Base-by-base conservation (phyloP, 164 flowering plant species). In the Chimonanthus salicifolius region DNA sequence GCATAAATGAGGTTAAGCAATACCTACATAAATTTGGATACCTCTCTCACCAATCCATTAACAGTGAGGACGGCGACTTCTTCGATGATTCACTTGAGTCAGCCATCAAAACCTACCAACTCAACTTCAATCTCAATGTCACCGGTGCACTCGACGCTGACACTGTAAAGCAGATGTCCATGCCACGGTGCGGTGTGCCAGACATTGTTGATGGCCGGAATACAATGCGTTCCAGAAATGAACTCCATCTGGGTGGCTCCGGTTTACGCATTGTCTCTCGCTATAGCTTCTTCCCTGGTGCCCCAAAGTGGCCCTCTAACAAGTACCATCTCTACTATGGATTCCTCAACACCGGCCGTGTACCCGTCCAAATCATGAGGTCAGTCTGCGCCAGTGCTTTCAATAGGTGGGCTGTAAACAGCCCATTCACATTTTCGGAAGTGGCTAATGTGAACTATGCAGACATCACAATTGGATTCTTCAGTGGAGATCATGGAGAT, bases 401-500 rank as follows among this genome's bases (percentile, higher is more conserved):
- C 66, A 72, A 10, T 0, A 75, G 78, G 44, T 92, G 97, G 96
- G 10, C 89, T 6, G 81, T 54, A 2, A 91, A 84, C 58, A 85
- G 79, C 50, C 82, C 85, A 49, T 69, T 90, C 72, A 87, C 80
- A 0, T 92, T 92, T 80, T 67, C 77, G 3, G 81, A 77, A 72
- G 78, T 77, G 15, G 74, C 72, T 0, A 13, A 70, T 3, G 63
- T 70, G n/a, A 0, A 1, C 3, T 1, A 7, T 0, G 88, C 95
- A 0, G 90, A 90, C 18, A 70, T 92, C 45, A 81, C 46, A 78
- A 88, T 91, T 18, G 98, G 83, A 16, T 91, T 93, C 72, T 87
- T 44, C 80, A 49, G 4, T 5, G 89, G 92, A 4, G 87, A 90
- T 48, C 97, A 93, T 79, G 92, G 91, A 3, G 97, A 91, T 74